Base-by-base conservation (phyloP, 768 basidiomycete species). In the Lepiota brunneoincarnata region DNA sequence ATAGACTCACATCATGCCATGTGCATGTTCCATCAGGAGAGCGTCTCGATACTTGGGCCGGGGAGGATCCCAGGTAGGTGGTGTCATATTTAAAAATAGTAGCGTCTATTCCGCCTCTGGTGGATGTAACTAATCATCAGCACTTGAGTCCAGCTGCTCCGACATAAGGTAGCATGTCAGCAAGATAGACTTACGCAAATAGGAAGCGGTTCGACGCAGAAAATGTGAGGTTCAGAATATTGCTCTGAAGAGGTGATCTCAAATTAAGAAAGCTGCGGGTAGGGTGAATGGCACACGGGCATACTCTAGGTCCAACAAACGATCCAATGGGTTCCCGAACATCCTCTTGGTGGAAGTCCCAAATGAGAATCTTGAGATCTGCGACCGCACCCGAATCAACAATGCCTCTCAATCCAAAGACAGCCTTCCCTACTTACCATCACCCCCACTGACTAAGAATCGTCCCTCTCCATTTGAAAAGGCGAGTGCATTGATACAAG, bases 201-300 rank as follows among this genome's bases (percentile, higher is more conserved):
- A 91, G 64, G 62, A 76, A 83, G 48, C 75, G 77, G 61, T 86
- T 87, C 18, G 75, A 75, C 0, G 84, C 77, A 5, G 89, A 89
- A 69, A 91, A 90, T 43, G 79, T 79, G 26, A 91, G 70, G 15
- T 80, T 77, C 65, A 92, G 83, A 34, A 91, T 78, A 59, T 89
- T 90, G 38, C 75, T 77, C 89, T 91, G 58, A 31, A 31, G 31
- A 3, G 7, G 7, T 31, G 2, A 4, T n/a, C 31, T 51, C 14
- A 20, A 43, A 39, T 26, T 10, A 48, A 23, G 47, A 23, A 41
- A 43, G 35, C 36, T 56, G 20, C 20, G 34, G 24, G 17, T 45
- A 42, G 24, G 14, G 24, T 18, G 20, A 14, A 50, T 45, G 18
- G 21, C 9, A 39, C 15, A 21, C n/a, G 51, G 41, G 54, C 58